Percentiles rank a stretch among this genome's conserved stretches.
Conservation (phyloP, 441 rosid species). For the Pelargonium citronellum region DNA sequence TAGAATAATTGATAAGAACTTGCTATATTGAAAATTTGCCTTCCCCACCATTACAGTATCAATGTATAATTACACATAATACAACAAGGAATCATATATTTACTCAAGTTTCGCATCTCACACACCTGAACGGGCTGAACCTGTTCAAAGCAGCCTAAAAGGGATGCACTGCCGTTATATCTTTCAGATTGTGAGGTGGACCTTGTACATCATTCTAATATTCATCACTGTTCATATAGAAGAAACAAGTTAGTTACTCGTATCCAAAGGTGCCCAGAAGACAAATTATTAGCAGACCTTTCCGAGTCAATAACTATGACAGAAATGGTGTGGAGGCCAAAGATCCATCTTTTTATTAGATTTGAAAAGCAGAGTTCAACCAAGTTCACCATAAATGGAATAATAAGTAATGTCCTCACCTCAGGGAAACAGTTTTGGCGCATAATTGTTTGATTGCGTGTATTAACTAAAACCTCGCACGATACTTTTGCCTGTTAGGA, state of each 20-base stretch:
- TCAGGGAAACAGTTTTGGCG: slow-evolving; percentile 36
- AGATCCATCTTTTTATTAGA: neutral
- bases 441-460: slow-evolving; percentile 37
- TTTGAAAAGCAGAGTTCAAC: neutral
- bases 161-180: neutral
- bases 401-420: slow-evolving; percentile 9
- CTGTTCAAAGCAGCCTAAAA: neutral
- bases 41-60: neutral
- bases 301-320: too few relatives aligned
- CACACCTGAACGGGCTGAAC: too few relatives aligned
- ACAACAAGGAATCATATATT: too few relatives aligned
- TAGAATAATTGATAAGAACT: neutral
- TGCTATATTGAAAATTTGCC: neutral
- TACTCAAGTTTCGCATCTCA: too few relatives aligned
- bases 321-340: too few relatives aligned
- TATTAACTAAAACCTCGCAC: slow-evolving; percentile 39
- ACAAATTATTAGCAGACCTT: too few relatives aligned
- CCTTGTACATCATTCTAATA: neutral
- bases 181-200: neutral
- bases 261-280: neutral
- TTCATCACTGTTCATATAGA: neutral
- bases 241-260: neutral
- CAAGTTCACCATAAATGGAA: neutral
- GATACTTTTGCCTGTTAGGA: slow-evolving; percentile 30
- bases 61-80: neutral